Evolutionary conservation across 2,329 filamentous ascomycete species (phyloP).

Genomic region (Hyphodiscus sp.): DNA sequence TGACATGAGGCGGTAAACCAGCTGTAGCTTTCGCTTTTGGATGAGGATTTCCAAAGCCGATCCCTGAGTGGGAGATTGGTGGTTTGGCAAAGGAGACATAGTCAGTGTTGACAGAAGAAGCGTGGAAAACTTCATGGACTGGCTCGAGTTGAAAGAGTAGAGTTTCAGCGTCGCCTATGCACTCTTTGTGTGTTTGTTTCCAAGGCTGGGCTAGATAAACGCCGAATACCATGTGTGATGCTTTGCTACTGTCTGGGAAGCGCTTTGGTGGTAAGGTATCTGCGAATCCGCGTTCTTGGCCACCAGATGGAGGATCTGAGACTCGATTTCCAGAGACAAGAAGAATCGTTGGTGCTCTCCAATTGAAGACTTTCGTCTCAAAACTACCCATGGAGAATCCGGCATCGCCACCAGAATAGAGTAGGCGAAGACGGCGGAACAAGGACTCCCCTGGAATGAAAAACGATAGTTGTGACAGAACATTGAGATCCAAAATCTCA

Average conservation of each 20-base stretch:
- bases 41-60: slow-evolving; percentile 59
- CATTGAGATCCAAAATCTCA: slow-evolving; percentile 58
- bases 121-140: slow-evolving; percentile 63
- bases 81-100: slow-evolving; percentile 64
- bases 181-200: slow-evolving; percentile 61
- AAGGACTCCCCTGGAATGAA: slow-evolving; percentile 60
- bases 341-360: slow-evolving; percentile 67
- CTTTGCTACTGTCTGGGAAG: slow-evolving; percentile 45
- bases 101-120: slow-evolving; percentile 58
- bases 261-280: slow-evolving; percentile 58
- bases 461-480: slow-evolving; percentile 65
- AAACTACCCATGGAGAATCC: slow-evolving; percentile 76
- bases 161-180: slow-evolving; percentile 59
- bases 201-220: slow-evolving; percentile 62
- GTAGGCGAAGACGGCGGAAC: slow-evolving; percentile 57
- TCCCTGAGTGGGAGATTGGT: slow-evolving; percentile 51
- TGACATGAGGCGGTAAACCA: slow-evolving; percentile 27
- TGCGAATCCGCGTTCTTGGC: slow-evolving; percentile 50
- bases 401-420: slow-evolving; percentile 64
- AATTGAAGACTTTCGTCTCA: slow-evolving; percentile 69
- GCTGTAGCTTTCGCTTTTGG: slow-evolving; percentile 39
- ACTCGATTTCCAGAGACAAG: slow-evolving; percentile 62
- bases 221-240: slow-evolving; percentile 56
- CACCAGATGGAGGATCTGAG: slow-evolving; percentile 39
- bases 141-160: slow-evolving; percentile 67